These are phyloP conservation scores for Lodderomyces theae DNA, from an alignment of 1,139 yeast species.

Conservation along the genomic window DNA sequence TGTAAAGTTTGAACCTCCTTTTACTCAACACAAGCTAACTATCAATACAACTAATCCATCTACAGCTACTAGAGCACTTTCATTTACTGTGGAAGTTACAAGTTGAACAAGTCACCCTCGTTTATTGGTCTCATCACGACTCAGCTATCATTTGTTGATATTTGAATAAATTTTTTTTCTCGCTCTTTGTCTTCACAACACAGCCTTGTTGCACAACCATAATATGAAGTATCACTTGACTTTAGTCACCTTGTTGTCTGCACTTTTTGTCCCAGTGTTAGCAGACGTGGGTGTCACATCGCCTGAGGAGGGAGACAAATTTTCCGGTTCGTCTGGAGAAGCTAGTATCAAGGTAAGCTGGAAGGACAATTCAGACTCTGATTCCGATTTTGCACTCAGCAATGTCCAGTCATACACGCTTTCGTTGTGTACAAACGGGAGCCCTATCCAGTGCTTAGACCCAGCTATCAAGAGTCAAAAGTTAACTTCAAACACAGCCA, in stretches of 20 bases:
- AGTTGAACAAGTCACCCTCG: too few relatives aligned
- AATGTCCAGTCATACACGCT: slow-evolving; percentile 50
- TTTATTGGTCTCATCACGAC: too few relatives aligned
- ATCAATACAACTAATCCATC: too few relatives aligned
- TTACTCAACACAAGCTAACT: too few relatives aligned
- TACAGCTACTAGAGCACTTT: too few relatives aligned
- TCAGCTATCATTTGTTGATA: too few relatives aligned
- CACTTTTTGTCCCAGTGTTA: not conserved
- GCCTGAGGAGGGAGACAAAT: slow-evolving; percentile 52
- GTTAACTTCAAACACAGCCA: slow-evolving; percentile 25
- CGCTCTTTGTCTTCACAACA: not conserved
- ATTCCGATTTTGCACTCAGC: slow-evolving; percentile 39
- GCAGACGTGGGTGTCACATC: slow-evolving; percentile 60
- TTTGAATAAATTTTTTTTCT: not conserved
- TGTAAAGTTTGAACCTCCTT: too few relatives aligned
- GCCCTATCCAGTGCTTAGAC: slow-evolving; percentile 45
- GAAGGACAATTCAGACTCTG: slow-evolving; percentile 44
- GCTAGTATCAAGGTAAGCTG: slow-evolving; percentile 55
- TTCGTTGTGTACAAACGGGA: slow-evolving; percentile 62
- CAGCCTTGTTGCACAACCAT: not conserved
- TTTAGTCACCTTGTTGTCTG: not conserved
- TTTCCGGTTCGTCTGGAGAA: slow-evolving; percentile 46
- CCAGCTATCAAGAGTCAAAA: slow-evolving; percentile 19
- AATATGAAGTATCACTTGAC: not conserved
- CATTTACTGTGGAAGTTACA: too few relatives aligned